Percentiles rank a stretch among this genome's conserved stretches.
Evolutionary conservation across 306 rosid species (phyloP).

Genomic region (Carpinus fangiana): DNA sequence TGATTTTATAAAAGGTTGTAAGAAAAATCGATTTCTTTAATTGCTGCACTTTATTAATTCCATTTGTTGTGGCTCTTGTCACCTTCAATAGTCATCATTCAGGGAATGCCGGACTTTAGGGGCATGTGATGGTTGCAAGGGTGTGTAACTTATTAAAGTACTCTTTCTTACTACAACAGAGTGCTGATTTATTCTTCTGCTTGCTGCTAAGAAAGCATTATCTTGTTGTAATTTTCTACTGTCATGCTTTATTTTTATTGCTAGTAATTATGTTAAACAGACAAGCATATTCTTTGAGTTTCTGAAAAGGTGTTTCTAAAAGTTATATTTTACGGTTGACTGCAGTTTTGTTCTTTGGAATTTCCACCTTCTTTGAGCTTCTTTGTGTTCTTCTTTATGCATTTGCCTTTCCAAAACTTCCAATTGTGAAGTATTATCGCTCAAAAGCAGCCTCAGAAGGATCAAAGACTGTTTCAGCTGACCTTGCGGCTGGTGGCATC

Average conservation of each 20-base stretch:
- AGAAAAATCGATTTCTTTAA: neutral
- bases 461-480: slow-evolving; percentile 80
- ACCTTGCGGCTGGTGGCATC: slow-evolving; percentile 85
- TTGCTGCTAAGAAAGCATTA: neutral
- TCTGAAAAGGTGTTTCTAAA: neutral
- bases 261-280: too few relatives aligned
- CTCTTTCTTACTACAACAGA: neutral
- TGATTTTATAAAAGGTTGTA: neutral
- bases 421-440: slow-evolving; percentile 79
- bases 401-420: slow-evolving; percentile 62
- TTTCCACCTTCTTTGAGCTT: slow-evolving; percentile 68
- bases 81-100: neutral
- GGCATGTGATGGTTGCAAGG: neutral
- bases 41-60: neutral
- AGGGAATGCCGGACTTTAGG: neutral
- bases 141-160: neutral
- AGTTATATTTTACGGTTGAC: slow-evolving; percentile 7
- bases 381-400: slow-evolving; percentile 73
- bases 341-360: slow-evolving; percentile 79
- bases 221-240: neutral
- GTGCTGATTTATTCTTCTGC: neutral
- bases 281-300: neutral
- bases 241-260: neutral
- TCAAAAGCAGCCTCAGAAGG: slow-evolving; percentile 87
- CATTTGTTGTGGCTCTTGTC: neutral